These are phyloP conservation scores for Neonectria hederae DNA, from an alignment of 2,329 filamentous ascomycete species.

Conservation along the genomic window DNA sequence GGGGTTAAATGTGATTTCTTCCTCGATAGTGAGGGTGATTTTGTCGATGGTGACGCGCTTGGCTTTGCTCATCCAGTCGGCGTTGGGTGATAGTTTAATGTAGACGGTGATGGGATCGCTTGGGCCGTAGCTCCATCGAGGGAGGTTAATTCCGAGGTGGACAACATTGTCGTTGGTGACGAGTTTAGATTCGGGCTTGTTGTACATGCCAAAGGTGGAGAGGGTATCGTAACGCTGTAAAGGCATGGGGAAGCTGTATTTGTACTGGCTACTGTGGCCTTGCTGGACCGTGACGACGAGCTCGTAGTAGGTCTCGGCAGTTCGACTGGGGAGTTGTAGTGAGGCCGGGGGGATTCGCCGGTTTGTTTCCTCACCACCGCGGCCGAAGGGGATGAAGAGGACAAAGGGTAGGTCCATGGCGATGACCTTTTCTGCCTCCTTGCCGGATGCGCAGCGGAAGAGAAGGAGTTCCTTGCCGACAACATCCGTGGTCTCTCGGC, in stretches of 20 bases:
- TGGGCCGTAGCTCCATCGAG: slow-evolving; percentile 95
- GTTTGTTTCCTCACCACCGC: slow-evolving; percentile 89
- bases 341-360: slow-evolving; percentile 91
- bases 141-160: slow-evolving; percentile 89
- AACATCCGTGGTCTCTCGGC: slow-evolving; percentile 90
- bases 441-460: slow-evolving; percentile 85
- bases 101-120: slow-evolving; percentile 95
- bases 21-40: slow-evolving; percentile 92
- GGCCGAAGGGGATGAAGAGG: slow-evolving; percentile 94
- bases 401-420: slow-evolving; percentile 98
- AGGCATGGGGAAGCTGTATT: slow-evolving; percentile 90
- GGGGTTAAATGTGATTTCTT: slow-evolving; percentile 98
- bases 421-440: slow-evolving; percentile 87
- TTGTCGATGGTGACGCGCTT: slow-evolving; percentile 93
- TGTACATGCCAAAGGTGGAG: slow-evolving; percentile 99
- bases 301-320: slow-evolving; percentile 97
- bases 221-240: slow-evolving; percentile 94
- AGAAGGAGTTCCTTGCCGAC: slow-evolving; percentile 96
- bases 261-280: slow-evolving; percentile 85
- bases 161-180: slow-evolving; percentile 89
- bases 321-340: slow-evolving; percentile 87
- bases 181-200: slow-evolving; percentile 89
- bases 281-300: slow-evolving; percentile 96
- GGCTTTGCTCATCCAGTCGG: slow-evolving; percentile 90
- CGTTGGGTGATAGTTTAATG: slow-evolving; percentile 91